Conservation (phyloP, 2,329 filamentous ascomycete species). For the Amauroascus niger region DNA sequence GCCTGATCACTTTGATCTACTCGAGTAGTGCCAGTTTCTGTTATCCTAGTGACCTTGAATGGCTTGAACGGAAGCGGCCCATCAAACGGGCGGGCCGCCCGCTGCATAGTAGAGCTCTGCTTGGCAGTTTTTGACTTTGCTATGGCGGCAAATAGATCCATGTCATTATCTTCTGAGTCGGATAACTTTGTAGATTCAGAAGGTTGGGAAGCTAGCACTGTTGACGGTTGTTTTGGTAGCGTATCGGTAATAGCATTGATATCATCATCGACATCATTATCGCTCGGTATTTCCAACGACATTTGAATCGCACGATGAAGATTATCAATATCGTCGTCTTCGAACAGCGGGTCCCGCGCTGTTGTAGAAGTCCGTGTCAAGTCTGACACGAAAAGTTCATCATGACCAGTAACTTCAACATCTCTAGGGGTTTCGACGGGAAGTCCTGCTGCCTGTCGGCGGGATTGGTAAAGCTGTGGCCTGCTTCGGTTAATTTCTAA, state of each 20-base stretch:
- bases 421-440: constrained; percentile 27
- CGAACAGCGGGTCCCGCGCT: constrained; percentile 50
- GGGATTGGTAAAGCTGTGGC: constrained; percentile 40
- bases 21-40: constrained; percentile 31
- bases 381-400: constrained; percentile 49
- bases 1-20: constrained; percentile 41
- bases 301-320: constrained; percentile 73
- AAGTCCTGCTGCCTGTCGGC: constrained; percentile 18
- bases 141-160: constrained; percentile 68
- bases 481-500: constrained; percentile 36
- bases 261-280: constrained; percentile 25
- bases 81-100: constrained; percentile 51
- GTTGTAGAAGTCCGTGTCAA: constrained; percentile 33
- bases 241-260: constrained; percentile 24
- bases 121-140: constrained; percentile 59
- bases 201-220: constrained; percentile 35
- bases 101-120: constrained; percentile 31
- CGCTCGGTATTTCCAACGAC: constrained; percentile 51
- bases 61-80: constrained; percentile 86
- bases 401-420: constrained; percentile 21
- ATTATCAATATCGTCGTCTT: constrained; percentile 58
- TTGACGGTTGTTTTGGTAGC: constrained; percentile 12
- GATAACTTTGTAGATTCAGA: constrained; percentile 28
- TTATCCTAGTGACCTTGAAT: constrained; percentile 39
- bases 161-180: constrained; percentile 54